Base-by-base conservation (phyloP, 2,329 filamentous ascomycete genomes). In the Rutstroemia sp. region DNA sequence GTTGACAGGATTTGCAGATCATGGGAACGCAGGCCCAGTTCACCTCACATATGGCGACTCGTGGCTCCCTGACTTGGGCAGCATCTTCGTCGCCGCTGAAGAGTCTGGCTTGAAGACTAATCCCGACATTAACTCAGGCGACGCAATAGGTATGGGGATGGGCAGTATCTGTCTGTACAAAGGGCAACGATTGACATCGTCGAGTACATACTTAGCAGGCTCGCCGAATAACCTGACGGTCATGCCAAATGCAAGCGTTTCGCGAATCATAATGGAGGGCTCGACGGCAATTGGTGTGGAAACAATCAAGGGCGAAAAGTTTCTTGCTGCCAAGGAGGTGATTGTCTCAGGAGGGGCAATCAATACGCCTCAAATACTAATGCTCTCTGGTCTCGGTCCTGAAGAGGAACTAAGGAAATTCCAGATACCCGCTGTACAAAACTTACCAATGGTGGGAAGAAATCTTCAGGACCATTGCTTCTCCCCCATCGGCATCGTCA, bases 121-220 rank as follows among this genome's bases (percentile, higher is more conserved):
- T 57, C 71, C 71, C 0, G 81, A 84, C 57, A 74, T 79, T 51
- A 83, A 83, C 59, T 78, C 76, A 6, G 81, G 81, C 0, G 73
- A 83, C 60, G 78, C 78, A 0, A 69, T 83, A 21, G 81, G 81
- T 5, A 74, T 83, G 67, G 73, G 73, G 1, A 65, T 76, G 27
- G 61, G 72, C 17, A 75, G 78, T 60, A 77, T 75, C 51, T 79
- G 79, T 8, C 71, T 74, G 9, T 60, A 70, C 23, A 70, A 73
- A 5, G 78, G 78, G 0, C 49, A 72, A 14, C 71, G 78, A 49
- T 19, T 42, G 19, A 42, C 39, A 17, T 42, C 39, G 12, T n/a
- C n/a, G 19, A 42, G 39, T 5, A 42, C 39, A 42, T 42, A 42
- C 14, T 14, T 42, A 5, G n/a, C 39, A 16, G 19, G 19, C 16